phyloP scores from a whole-genome alignment of 2,329 filamentous ascomycete species.

The Akanthomyces uredinophilus region DNA sequence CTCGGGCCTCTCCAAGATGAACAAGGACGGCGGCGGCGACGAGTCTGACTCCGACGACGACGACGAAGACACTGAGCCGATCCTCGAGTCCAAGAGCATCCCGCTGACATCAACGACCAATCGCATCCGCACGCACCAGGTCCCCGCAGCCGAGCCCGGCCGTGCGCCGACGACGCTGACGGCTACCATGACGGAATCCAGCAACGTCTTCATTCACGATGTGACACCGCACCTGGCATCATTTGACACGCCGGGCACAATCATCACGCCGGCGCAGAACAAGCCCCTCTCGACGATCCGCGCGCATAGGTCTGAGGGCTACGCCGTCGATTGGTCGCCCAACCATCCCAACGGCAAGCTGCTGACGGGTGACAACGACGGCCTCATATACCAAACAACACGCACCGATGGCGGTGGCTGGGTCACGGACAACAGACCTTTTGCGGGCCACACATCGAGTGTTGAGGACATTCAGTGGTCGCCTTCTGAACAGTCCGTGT shows the following conservation, averaged over 20 bases:
- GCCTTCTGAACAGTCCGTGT: conserved; percentile 86
- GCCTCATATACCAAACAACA: conserved; percentile 82
- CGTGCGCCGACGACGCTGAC: conserved; percentile 76
- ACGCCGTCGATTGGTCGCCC: conserved; percentile 95
- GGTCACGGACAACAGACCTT: conserved; percentile 78
- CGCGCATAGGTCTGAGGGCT: conserved; percentile 90
- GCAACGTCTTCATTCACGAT: conserved; percentile 87
- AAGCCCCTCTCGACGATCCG: conserved; percentile 83
- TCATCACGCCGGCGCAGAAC: conserved; percentile 75
- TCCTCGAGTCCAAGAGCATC: conserved; percentile 88
- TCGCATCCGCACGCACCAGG: conserved; percentile 83
- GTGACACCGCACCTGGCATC: conserved; percentile 82
- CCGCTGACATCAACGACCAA: conserved; percentile 85
- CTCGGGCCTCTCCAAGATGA: conserved; percentile 84
- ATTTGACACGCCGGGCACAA: conserved; percentile 83
- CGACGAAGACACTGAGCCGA: conserved; percentile 76
- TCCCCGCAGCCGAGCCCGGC: conserved; percentile 64
- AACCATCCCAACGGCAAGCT: conserved; percentile 72
- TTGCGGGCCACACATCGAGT: conserved; percentile 76
- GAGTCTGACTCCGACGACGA: conserved; percentile 56
- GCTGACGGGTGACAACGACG: conserved; percentile 85
- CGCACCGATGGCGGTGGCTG: conserved; percentile 83
- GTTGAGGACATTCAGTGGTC: conserved; percentile 98
- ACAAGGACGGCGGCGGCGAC: conserved; percentile 61
- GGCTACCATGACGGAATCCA: conserved; percentile 87